A percentile compares a stretch with the other conserved stretches of the same genome.
Evolutionary conservation across 345 rosid genomes (phyloP).

Genomic region (Mercurialis annua): DNA sequence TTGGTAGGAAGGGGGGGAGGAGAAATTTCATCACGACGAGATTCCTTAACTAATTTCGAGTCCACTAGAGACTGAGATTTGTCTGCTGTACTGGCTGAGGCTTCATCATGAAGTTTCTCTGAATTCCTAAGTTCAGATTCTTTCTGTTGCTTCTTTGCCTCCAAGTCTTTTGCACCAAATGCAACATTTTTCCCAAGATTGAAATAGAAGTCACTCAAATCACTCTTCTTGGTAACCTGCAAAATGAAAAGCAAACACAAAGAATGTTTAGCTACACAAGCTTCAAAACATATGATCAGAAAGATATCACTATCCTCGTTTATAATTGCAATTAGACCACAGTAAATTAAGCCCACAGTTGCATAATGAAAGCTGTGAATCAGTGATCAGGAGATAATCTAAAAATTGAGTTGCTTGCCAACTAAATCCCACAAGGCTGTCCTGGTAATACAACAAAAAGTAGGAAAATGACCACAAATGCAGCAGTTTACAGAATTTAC

Average conservation of each 20-base stretch:
- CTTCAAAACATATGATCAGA: neutral
- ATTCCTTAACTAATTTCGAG: constrained; percentile 18
- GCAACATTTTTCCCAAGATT: constrained; percentile 80
- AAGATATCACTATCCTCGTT: neutral
- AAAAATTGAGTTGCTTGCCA: neutral
- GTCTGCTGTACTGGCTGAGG: constrained; percentile 17
- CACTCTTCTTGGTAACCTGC: constrained; percentile 86
- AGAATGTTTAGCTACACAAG: neutral
- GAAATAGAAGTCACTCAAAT: constrained; percentile 81
- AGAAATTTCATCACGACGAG: constrained; percentile 28
- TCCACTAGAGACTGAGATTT: constrained; percentile 22
- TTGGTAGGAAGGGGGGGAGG: constrained; percentile 7
- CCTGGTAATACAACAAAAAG: neutral
- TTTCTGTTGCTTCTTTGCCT: constrained; percentile 43
- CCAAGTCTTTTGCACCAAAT: constrained; percentile 51
- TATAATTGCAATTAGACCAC: too few relatives aligned
- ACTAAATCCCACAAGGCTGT: neutral
- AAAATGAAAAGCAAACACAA: constrained; percentile 15
- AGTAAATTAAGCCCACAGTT: too few relatives aligned
- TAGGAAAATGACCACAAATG: neutral
- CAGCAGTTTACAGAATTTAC: neutral
- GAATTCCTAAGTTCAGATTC: constrained; percentile 36
- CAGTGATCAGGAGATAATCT: neutral
- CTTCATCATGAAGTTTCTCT: constrained; percentile 35
- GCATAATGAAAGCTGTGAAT: neutral